Evolutionary conservation across 495 filamentous ascomycete species (phyloP), one percentile per base, ranked within the genome.

Genomic region (Hypoxylon fragiforme): DNA sequence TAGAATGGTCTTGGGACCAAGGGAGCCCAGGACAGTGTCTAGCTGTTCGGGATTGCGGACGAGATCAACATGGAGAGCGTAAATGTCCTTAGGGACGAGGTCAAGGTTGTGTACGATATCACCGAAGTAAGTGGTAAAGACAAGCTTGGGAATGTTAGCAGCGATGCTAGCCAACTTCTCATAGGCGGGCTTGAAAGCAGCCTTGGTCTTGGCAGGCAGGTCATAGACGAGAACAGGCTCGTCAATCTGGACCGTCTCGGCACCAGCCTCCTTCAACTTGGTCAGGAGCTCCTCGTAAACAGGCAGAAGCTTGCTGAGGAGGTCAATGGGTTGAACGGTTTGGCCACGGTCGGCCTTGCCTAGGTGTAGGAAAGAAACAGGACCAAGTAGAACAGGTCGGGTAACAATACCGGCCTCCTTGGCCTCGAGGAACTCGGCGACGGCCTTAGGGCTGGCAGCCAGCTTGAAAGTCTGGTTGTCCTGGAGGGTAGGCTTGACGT

Each of bases 91-190:
- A 59, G 86, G 78, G 62, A 98, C 74, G 64, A 91, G 83, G 60
- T 95, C 90, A 61, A 96, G 84, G 85, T 98, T 98, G 85, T 98
- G 94, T 60, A 97, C 89, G 57, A 98, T 91, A 75, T 98, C 94
- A 77, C 94, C 94, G 70, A 98, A 98, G 84, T 97, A 98, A 65
- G 95, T 98, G 67, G 95, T 86, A 50, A 97, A 77, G 58, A 89
- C 79, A 40, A 97, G 71, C 65, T 89, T 82, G 58, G 95, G 94
- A 68, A 87, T 86, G 65, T 84, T 84, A 73, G 70, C 77, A 69
- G 90, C 91, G 18, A 90, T 78, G 62, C 78, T 78, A 63, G 82
- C 82, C 46, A 98, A 77, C 75, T 86, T 90, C 78, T 92, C 90
- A 67, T 98, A 98, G 21, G 90, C 86, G 54, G 91, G 87, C 88